Evolutionary conservation across 1,284 basidiomycete genomes (phyloP), one percentile per base, ranked within the genome.

Genomic region (Tremellales sp.): DNA sequence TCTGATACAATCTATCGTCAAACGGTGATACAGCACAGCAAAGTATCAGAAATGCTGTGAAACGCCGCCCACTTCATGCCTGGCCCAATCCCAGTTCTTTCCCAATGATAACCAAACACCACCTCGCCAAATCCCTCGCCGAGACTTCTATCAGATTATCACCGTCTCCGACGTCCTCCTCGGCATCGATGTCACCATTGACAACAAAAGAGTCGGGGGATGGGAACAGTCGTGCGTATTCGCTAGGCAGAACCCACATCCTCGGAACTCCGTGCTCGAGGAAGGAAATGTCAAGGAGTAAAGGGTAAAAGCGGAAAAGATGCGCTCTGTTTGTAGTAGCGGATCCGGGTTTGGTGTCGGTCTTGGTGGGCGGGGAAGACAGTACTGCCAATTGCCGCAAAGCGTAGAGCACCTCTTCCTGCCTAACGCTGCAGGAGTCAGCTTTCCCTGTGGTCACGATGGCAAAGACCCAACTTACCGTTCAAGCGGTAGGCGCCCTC

Each of bases 341-440:
- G n/a, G n/a, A n/a, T n/a, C n/a, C n/a, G n/a, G n/a, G n/a, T n/a
- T n/a, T n/a, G n/a, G n/a, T n/a, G n/a, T n/a, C n/a, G n/a, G n/a
- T n/a, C n/a, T n/a, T n/a, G n/a, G n/a, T n/a, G n/a, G n/a, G n/a
- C n/a, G n/a, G n/a, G n/a, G n/a, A n/a, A n/a, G n/a, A n/a, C 29
- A 90, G 74, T 27, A 80, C 78, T 2, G 83, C 75, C n/a, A 94
- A 72, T 56, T 88, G 86, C 40, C 82, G 81, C 11, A 97, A 76
- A 7, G 93, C 81, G 62, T 89, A 94, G 1, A 91, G 72, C 13
- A 97, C 70, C 65, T 97, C 93, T 58, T 97, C 91, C 68, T 96
- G 89, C 27, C 89, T 81, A 0, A 84, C 80, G 51, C 90, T 91
- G 52, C 7, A 11, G 22, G 42, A n/a, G 47, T 40, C 48, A 43